Evolutionary conservation across 495 filamentous ascomycete genomes (phyloP), one percentile per base, ranked within the genome.

Genomic region (Cladorrhinum samala): DNA sequence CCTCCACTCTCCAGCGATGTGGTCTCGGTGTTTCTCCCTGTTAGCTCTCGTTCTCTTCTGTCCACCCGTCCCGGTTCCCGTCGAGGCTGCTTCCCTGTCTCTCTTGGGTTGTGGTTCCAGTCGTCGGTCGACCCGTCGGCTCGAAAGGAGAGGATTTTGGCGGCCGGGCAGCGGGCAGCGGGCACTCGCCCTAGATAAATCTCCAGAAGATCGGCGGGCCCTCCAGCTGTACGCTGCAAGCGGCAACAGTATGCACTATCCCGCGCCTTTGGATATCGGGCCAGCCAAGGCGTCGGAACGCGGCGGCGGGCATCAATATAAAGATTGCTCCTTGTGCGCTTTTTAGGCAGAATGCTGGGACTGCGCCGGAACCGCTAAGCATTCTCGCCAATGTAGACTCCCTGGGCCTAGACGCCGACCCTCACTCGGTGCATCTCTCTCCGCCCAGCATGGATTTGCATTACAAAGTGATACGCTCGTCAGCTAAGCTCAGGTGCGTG

Each of bases 231-330:
- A n/a, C n/a, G 40, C 21, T 17, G 25, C 21, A 45, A 41, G 13
- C 39, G 17, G 39, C 19, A 23, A 20, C 30, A 45, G 20, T n/a
- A 13, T 25, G n/a, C 30, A n/a, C 19, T 25, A 50, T 39, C 38
- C 21, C 23, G 38, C 14, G 44, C 8, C 37, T 51, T 43, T 62
- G 50, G 54, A 51, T 46, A 27, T 52, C 42, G 43, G 50, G 40
- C 55, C 50, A 58, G 57, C 57, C 57, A 57, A 40, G 51, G 54
- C 33, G 44, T 52, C 51, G 57, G 57, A 63, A 63, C 40, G 27
- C 27, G 53, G 53, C 53, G 45, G 56, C 47, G 47, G 52, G 50
- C 55, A 46, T 49, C 59, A 61, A 57, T 50, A 59, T 51, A 57
- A 53, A 51, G 54, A 27, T 42, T 44, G 46, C 20, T 20, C 21